Evolutionary conservation across 768 basidiomycete species (phyloP), one percentile per base, ranked within the genome.

Genomic region (Auricularia heimuer): DNA sequence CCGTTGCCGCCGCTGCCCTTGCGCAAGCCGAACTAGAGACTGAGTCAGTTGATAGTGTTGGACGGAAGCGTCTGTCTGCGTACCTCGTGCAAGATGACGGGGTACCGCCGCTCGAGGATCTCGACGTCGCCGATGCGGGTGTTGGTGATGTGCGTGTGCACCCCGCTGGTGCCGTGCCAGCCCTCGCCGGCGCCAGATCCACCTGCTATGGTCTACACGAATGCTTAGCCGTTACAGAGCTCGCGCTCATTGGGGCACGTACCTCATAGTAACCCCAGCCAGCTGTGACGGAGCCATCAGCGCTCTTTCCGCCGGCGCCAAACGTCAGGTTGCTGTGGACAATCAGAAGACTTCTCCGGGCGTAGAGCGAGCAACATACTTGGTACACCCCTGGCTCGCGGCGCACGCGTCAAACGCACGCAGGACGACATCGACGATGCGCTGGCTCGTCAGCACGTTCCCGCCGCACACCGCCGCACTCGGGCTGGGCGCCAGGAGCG

Each of bases 241-340:
- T 29, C 29, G 29, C 29, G 29, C 29, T 2, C 29, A 29, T 29
- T 29, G 29, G 29, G 29, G 29, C 29, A 29, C 75, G 64, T 72
- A 84, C 88, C 79, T 92, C 89, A 71, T 91, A 92, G 72, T 94
- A 96, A 0, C 94, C 92, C 92, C 92, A 96, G 54, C 93, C 94
- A 44, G 85, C 81, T 62, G 85, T 78, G 61, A 84, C 83, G 54
- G 83, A 83, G 6, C 92, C 93, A 60, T 90, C 84, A 70, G 83
- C 84, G 72, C 87, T 85, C 75, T 94, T 93, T n/a, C 93, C 92
- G 7, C 91, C 92, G 1, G 86, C 80, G 3, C 92, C 93, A 71
- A 95, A 96, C 0, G 94, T 95, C 45, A 96, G 76, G 72, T 95
- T 96, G 74, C 89, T 89, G 39, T 35, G 60, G 37, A 58, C 62